Evolutionary conservation across 1,284 basidiomycete genomes (phyloP).

Genomic region (Cutaneotrichosporon arboriforme): DNA sequence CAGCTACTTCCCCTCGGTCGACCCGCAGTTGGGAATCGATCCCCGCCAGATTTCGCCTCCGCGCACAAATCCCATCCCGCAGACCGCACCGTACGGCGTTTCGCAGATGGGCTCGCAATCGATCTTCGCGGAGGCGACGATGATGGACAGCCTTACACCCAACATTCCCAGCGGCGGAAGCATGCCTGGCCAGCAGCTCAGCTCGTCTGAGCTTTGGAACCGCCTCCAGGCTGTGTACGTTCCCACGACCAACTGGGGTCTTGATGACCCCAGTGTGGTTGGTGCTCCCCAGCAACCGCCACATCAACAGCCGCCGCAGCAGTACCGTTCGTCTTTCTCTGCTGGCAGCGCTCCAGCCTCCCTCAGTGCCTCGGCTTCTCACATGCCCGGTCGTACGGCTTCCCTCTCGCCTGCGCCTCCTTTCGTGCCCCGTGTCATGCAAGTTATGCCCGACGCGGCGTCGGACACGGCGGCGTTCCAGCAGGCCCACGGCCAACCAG

Average conservation of each 20-base stretch:
- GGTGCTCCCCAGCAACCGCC: constrained; percentile 1
- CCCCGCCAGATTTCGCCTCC: not conserved
- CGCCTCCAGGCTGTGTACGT: constrained; percentile 42
- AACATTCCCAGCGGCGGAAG: too few species aligned
- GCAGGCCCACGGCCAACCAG: not conserved
- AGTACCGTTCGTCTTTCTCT: not conserved
- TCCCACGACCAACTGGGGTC: constrained; percentile 24
- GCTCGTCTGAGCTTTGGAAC: constrained; percentile 33
- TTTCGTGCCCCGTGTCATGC: not conserved
- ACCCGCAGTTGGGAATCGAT: not conserved
- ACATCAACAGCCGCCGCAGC: too few species aligned
- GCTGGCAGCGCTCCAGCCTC: not conserved
- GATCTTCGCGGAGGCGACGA: not conserved
- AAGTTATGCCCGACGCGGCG: not conserved
- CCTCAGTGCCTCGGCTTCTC: not conserved
- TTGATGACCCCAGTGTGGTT: not conserved
- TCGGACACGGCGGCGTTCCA: not conserved
- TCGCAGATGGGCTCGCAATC: too few species aligned
- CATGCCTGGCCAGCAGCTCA: constrained; percentile 9
- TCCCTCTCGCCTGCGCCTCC: not conserved
- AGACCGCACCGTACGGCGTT: not conserved
- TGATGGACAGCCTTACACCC: not conserved
- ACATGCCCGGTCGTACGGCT: not conserved
- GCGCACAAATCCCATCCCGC: not conserved
- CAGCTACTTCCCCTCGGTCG: not conserved